Evolutionary conservation across 345 rosid species (phyloP), one percentile per base, ranked within the genome.

Genomic region (Syzygium oleosum): DNA sequence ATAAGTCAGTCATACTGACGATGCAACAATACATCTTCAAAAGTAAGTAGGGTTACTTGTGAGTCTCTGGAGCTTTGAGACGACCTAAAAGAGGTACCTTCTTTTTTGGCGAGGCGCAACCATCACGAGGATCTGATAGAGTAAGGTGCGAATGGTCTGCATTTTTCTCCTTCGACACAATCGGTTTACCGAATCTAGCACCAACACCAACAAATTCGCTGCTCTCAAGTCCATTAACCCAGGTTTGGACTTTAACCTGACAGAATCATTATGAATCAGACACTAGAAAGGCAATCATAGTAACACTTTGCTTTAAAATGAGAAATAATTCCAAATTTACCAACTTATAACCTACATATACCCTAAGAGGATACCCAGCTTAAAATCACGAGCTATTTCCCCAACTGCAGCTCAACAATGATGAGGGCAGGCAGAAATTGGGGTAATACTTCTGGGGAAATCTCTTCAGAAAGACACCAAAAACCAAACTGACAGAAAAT

Each of bases 201-300:
- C 99, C 99, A 9, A 98, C 98, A 3, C 99, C 99, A 23, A 98
- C 99, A 90, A 94, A 98, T 92, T 98, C 99, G 34, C 88, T 95
- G 86, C 90, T 89, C 91, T 98, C 99, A 73, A 88, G 27, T 87
- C 95, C 98, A 92, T 95, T 85, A 84, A 97, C 90, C 99, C 98
- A 98, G 16, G 99, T 98, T 89, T 97, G 99, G 88, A 98, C 97
- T 98, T 97, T 98, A 79, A 98, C 99, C 99, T 96, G 85, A 85
- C 25, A 79, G 83, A 88, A 89, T 9, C 19, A 59, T 84, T 14
- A 54, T 9, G 27, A n/a, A 55, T 31, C 73, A 84, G 53, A 52
- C n/a, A 23, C n/a, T 15, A 25, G 34, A 78, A 23, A 49, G 49
- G 29, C 79, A 77, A 31, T 58, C 52, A 43, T 86, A 51, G 54